Base-by-base conservation (phyloP, 345 rosid genomes). In the Orychophragmus violaceus region DNA sequence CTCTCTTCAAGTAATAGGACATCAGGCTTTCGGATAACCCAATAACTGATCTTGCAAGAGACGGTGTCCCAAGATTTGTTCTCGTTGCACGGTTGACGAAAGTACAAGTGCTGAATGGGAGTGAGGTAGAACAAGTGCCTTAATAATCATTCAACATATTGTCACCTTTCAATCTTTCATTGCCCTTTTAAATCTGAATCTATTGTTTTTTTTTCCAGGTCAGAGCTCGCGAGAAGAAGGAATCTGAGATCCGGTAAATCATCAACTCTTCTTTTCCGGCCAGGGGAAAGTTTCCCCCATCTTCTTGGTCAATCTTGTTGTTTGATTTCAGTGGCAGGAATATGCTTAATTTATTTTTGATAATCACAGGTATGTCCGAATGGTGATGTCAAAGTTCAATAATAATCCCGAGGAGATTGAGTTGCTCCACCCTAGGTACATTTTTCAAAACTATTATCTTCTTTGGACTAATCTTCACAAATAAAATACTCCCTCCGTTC, bases 1-100 rank as follows among this genome's bases (percentile, higher is more conserved):
- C 5, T 18, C 14, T 75, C 23, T 70, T 49, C 66, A 33, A 12
- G 13, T 61, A 50, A 70, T 66, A 94, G 97, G 97, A 90, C 62
- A 79, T 85, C 74, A 82, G 99, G 85, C 95, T 94, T 68, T 90
- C 97, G 8, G 96, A 83, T 58, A 94, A 94, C 69, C 97, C 95
- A 18, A 59, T 90, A 68, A 24, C 89, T 61, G 92, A 88, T 81
- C 83, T 89, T 62, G 84, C 51, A 62, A 85, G 80, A 69, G 89
- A 90, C 55, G 96, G 97, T 62, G 62, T 86, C 68, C 86, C 96
- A 7, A 87, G 99, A 78, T 94, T 74, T 83, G 83, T 81, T 67
- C 72, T 87, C 69, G 49, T 94, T 75, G 96, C 99, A 41, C 79
- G 87, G n/a, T 74, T 94, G 74, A 81, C 82, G 24, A 90, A 83